Base-by-base conservation (phyloP, 441 rosid species). In the Adansonia madagascariensis region DNA sequence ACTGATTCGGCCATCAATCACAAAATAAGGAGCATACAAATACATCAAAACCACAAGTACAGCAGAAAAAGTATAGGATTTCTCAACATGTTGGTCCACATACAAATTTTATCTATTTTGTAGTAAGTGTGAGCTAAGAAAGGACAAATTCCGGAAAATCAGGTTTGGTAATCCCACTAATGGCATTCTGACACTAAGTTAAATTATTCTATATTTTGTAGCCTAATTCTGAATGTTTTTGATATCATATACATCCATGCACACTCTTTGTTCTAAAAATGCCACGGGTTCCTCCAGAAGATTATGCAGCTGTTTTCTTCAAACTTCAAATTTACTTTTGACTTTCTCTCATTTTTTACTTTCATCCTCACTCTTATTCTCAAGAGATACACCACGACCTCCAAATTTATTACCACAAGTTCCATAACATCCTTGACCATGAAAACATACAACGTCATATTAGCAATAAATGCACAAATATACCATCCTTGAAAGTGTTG, bases 311-410 rank as follows among this genome's bases (percentile, higher is more conserved):
- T 56, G 41, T 39, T 73, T 14, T 56, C 39, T 56, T 71, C 43
- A 71, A 52, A 71, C 75, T 41, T 56, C 11, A 17, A 39, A 35
- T 72, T 53, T 20, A 56, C 52, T 56, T 31, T 73, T 2, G 39
- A 57, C 18, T 17, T 41, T 43, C 52, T 56, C 64, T 55, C 5
- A 52, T 52, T 35, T 35, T 71, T 31, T 71, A 50, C 49, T 53
- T 71, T 53, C 60, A 52, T 70, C 44, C 60, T 15, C 74, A 15
- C 47, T 52, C 47, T 53, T 39, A 15, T 70, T 70, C 74, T 70
- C 60, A 50, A 4, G 1, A 27, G 24, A 27, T 31, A 14, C 8
- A 53, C 11, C n/a, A 35, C n/a, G 24, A n/a, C 15, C 47, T 31
- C 47, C 4, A 27, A 52, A 71, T 53, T 15, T 15, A 8, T 53